Base-by-base conservation (phyloP, 108 stramenopile species). In the Epipyxis sp. region DNA sequence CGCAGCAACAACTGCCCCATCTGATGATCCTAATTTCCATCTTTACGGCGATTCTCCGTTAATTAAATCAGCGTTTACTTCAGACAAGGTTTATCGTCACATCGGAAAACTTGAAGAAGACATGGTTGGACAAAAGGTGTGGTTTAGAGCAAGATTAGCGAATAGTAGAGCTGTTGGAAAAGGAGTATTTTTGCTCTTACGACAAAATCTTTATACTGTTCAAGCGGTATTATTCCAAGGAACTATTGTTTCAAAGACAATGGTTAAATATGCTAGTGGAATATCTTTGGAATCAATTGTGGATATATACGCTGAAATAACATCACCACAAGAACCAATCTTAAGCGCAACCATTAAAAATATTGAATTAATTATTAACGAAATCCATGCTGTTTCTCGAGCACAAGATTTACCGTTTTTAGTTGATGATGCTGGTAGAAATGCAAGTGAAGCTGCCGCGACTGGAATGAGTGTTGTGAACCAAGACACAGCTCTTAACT, bases 371-470 rank as follows among this genome's bases (percentile, higher is more conserved):
- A 89, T 94, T 77, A 88, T 97, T 44, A 62, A 84, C 1, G 78
- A 82, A 46, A 92, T 96, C 79, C 87, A 93, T 79, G 93, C 92
- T 69, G 91, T 99, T 20, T 84, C 87, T 81, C 91, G 93, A 61
- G 89, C 96, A 20, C 88, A 90, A 39, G 82, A 91, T 13, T 87
- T 97, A 78, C 97, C 98, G 20, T 95, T 99, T 78, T 91, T 91
- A 76, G 94, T 99, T 89, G 97, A 94, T 50, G 97, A 99, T 87
- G 97, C 97, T 0, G 92, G 91, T 59, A 91, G 95, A 65, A 95
- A 95, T 42, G 95, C 93, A 76, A 80, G 79, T 1, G 90, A 84
- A 65, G 61, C 32, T 42, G 20, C 27, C 3, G 54, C 59, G 40
- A n/a, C 32, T 69, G 29, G 58, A 25, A 10, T 78, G 6, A 59